Base-by-base conservation (phyloP, 2,329 filamentous ascomycete genomes). In the Venturia aucupariae region DNA sequence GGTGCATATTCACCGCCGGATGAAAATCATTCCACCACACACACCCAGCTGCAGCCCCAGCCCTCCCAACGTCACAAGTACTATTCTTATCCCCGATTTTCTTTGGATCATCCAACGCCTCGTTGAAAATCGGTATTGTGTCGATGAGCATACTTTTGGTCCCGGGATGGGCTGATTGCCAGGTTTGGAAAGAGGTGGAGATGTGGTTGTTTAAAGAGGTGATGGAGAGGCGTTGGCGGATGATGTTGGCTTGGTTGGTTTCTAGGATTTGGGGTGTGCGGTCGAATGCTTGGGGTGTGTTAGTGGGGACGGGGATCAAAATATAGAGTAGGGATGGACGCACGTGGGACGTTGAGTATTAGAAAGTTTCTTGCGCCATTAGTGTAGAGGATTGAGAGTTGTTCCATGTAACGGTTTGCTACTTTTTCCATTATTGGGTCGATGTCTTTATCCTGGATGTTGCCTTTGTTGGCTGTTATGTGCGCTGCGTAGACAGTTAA, bases 1-100 rank as follows among this genome's bases (percentile, higher is more conserved):
- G 51, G 19, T 57, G 51, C 51, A 57, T 57, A 11, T 35, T 57
- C 6, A 57, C 51, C 5, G 27, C 30, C 3, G 51, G 30, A 35
- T 57, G 51, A 22, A 57, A 57, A 35, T 35, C 51, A 57, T 57
- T 57, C 15, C 17, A 32, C 51, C 51, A 57, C 15, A 57, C 51
- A 57, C 51, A 57, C 5, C 51, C 51, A 27, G 51, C 51, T 10
- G 17, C 17, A 10, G 51, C 7, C 22, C 51, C 51, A n/a, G 27
- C 35, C 27, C 27, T 35, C 17, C 17, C 51, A n/a, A n/a, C 19
- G 35, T 57, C 51, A 35, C 51, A 57, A 13, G 51, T 57, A 57
- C 51, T 35, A 35, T 57, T 57, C 51, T 57, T 57, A n/a, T 57
- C 51, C 51, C 51, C 51, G 30, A 57, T 57, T 22, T 57, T 57